These are phyloP conservation scores for Magnolia sinica DNA, from an alignment of 164 flowering plant species.

Conservation along the genomic window DNA sequence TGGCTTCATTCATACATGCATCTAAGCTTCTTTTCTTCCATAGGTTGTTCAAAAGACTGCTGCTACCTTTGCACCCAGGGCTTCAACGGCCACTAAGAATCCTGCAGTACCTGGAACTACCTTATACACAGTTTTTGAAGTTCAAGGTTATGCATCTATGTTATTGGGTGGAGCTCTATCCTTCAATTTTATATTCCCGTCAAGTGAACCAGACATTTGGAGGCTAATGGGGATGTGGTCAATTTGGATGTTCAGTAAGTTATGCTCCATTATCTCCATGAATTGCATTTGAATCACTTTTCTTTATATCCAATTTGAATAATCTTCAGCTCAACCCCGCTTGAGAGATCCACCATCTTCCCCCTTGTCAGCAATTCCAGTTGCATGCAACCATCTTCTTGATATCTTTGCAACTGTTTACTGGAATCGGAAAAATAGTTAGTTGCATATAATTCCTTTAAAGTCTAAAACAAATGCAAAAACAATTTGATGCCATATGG, in stretches of 20 bases:
- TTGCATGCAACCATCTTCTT: too few species aligned
- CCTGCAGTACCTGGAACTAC: conserved; percentile 90
- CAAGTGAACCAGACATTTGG: conserved; percentile 93
- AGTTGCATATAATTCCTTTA: too few species aligned
- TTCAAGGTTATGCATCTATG: conserved; percentile 90
- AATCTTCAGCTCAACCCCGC: too few species aligned
- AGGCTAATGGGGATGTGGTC: conserved; percentile 99
- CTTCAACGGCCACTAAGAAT: conserved; percentile 83
- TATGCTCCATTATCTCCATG: conserved; percentile 1
- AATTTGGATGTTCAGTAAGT: conserved; percentile 99
- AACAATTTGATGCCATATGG: too few species aligned
- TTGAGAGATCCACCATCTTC: too few species aligned
- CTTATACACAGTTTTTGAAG: conserved; percentile 84
- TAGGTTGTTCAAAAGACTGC: conserved; percentile 96
- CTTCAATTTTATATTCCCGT: conserved; percentile 87
- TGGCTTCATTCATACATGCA: background rate
- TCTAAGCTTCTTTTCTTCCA: conserved; percentile 3
- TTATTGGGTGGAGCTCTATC: conserved; percentile 85
- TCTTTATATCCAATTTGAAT: too few species aligned
- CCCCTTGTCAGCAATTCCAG: too few species aligned
- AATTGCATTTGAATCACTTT: background rate
- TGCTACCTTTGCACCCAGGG: conserved; percentile 96
- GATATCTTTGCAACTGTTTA: too few species aligned
- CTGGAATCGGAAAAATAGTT: too few species aligned
- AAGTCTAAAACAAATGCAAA: too few species aligned